Base-by-base conservation (phyloP, 2,329 filamentous ascomycete species). In the Talaromyces sp. region DNA sequence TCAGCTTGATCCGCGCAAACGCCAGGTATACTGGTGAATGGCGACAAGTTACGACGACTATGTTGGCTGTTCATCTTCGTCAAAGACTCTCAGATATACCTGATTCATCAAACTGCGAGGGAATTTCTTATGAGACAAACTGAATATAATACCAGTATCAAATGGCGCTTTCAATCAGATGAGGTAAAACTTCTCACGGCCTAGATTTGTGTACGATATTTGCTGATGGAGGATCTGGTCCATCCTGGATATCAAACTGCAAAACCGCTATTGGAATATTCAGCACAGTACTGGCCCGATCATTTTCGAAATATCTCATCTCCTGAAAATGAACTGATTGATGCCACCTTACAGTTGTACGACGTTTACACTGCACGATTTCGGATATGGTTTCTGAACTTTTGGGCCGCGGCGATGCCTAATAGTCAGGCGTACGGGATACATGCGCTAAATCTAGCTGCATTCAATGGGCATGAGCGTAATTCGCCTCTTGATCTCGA, bases 41-140 rank as follows among this genome's bases (percentile, higher is more conserved):
- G 62, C 79, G 10, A 67, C 71, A 56, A 61, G 73, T 8, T 65
- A 43, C 36, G 58, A 17, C 58, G n/a, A 15, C 27, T 76, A 15
- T 80, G 78, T 65, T 77, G 77, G 0, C 71, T 79, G 7, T 79
- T 80, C 60, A 68, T 81, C 2, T 71, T 62, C 17, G 67, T 80
- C 25, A 65, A 73, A 1, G 68, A 77, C 40, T 67, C 62, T 4
- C 73, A 66, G 53, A 67, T 81, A 3, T 80, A 77, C 65, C 69
- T 81, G 3, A 68, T 81, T 31, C 78, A 80, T 43, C 77, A 81
- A 66, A 80, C 78, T 1, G 78, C 77, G 0, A 78, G 71, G 62
- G 77, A 79, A 49, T 80, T 79, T 65, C 65, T 80, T 40, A 61
- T 75, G 13, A 19, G 31, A 11, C n/a, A 36, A 53, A 5, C 7